Evolutionary conservation across 2,329 filamentous ascomycete genomes (phyloP), one percentile per base, ranked within the genome.

Genomic region (Beauveria pseudobassiana): DNA sequence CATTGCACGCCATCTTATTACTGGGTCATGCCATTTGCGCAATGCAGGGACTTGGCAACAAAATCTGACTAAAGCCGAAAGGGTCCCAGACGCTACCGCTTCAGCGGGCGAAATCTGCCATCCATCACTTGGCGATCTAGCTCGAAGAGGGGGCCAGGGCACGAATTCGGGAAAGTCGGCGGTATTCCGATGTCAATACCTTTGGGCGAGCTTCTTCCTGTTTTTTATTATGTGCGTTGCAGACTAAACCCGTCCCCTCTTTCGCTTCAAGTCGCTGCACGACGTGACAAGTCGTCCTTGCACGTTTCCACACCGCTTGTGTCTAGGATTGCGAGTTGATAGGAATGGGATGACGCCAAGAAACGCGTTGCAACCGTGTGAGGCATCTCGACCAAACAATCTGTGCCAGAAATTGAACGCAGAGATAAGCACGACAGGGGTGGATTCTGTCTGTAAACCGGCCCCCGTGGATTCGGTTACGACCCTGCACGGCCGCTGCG

Each of bases 51-150:
- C 45, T 59, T 22, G 56, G 46, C 56, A 45, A 22, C 10, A 18
- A 3, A 43, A 12, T 12, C 56, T 40, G 45, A 49, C 55, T 38
- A 40, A 24, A 50, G 30, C 54, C 16, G 26, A 26, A 22, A 14
- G 40, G 20, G 45, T 40, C 7, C 28, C 22, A 46, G 34, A 22
- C 43, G 26, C 30, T 24, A 28, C 28, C 45, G 12, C 22, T 16
- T 45, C 55, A 28, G 45, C 20, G 56, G 54, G 56, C 43, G 55
- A 34, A 59, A 59, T 59, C 56, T 51, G 56, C 18, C 30, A 43
- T 51, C 24, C 43, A 16, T 38, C 14, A 49, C 56, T 59, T 59
- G 56, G 56, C 56, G 56, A 59, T 59, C 56, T 51, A 42, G 26
- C 56, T 51, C 9, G 9, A 18, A 2, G 14, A 22, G 10, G 52